Evolutionary conservation across 768 basidiomycete species (phyloP).

Genomic region (Suillus ampliporus): DNA sequence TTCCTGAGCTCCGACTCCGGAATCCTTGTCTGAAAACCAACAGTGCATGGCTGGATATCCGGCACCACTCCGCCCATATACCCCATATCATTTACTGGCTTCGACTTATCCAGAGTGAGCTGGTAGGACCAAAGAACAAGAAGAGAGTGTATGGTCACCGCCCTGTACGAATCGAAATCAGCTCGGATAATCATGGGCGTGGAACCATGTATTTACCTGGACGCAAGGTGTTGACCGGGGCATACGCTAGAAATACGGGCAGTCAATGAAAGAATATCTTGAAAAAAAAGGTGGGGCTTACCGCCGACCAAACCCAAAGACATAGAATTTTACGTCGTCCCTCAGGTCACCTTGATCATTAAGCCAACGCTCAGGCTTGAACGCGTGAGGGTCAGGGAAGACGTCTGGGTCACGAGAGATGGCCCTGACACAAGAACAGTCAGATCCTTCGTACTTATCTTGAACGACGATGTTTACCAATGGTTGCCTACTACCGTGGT

Average conservation of each 20-base stretch:
- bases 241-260: slow-evolving; percentile 46
- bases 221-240: slow-evolving; percentile 54
- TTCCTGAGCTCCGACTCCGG: neutral
- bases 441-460: neutral
- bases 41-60: neutral
- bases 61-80: neutral
- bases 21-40: neutral
- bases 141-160: neutral
- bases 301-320: slow-evolving; percentile 60
- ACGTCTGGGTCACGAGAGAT: slow-evolving; percentile 30
- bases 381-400: slow-evolving; percentile 48
- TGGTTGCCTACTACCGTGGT: too few species aligned
- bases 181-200: neutral
- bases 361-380: slow-evolving; percentile 63
- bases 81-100: neutral
- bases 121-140: slow-evolving; percentile 2
- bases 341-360: slow-evolving; percentile 45
- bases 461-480: neutral
- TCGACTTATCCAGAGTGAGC: neutral
- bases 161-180: neutral
- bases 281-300: slow-evolving; percentile 14
- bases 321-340: slow-evolving; percentile 53
- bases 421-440: slow-evolving; percentile 17
- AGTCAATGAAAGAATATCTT: neutral
- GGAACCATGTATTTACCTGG: slow-evolving; percentile 30